Percentiles rank a stretch among this genome's conserved stretches.
Conservation (phyloP, 176 grass and related monocot genomes). For the Pharus latifolius region DNA sequence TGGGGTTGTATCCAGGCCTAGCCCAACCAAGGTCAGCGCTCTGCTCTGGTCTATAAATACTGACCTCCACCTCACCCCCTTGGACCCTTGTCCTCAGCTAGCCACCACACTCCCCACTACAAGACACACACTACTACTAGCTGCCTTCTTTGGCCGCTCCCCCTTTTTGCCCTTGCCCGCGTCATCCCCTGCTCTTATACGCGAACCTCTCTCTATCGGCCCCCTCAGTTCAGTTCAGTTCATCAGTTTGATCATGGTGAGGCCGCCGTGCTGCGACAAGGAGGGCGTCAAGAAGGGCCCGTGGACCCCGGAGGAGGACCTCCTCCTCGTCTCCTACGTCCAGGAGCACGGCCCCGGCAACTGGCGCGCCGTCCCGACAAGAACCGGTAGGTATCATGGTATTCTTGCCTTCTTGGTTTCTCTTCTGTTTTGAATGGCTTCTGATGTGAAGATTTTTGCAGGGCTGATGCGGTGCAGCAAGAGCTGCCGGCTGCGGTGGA, state of each 20-base stretch:
- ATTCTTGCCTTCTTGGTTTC: background rate
- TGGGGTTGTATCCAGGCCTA: slow-evolving; percentile 1
- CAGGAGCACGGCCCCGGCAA: slow-evolving; percentile 84
- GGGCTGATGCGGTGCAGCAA: slow-evolving; percentile 83
- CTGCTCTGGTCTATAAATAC: slow-evolving; percentile 33
- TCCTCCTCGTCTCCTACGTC: slow-evolving; percentile 83
- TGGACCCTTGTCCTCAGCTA: slow-evolving; percentile 22
- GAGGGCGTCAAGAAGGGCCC: slow-evolving; percentile 89
- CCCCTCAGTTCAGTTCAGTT: too few relatives aligned
- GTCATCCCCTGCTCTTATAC: slow-evolving; percentile 19
- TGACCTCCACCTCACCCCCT: background rate
- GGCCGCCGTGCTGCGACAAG: slow-evolving; percentile 88
- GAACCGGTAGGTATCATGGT: slow-evolving; percentile 24
- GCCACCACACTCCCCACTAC: background rate
- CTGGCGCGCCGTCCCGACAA: slow-evolving; percentile 64
- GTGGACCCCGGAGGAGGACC: slow-evolving; percentile 93
- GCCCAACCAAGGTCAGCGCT: slow-evolving; percentile 29
- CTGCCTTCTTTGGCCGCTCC: too few relatives aligned
- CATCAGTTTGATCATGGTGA: slow-evolving; percentile 69
- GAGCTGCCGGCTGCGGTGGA: slow-evolving; percentile 88
- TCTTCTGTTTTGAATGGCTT: background rate
- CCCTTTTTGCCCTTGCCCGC: too few relatives aligned
- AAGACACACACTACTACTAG: too few relatives aligned
- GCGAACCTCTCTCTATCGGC: too few relatives aligned
- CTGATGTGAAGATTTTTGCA: slow-evolving; percentile 8